Evolutionary conservation across 2,329 filamentous ascomycete species (phyloP), one percentile per base, ranked within the genome.

Genomic region (Sporothrix luriei): DNA sequence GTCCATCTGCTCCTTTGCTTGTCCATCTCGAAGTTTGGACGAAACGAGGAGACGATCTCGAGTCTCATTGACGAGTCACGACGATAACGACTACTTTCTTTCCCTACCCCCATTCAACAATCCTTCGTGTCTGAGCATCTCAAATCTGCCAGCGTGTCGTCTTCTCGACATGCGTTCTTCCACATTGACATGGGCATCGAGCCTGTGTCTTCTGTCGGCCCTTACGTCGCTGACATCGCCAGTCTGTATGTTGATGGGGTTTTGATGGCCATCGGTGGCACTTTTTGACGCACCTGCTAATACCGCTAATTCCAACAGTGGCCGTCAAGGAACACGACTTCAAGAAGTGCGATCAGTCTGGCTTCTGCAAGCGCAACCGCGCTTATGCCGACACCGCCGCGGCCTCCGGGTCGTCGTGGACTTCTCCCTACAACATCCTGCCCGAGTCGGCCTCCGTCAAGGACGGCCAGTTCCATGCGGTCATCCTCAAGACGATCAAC

Each of bases 311-410:
- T 6, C 14, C 11, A 57, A 26, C 74, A 97, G 93, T 87, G 73
- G 85, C 87, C 76, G 95, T 99, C 67, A 99, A 99, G 82, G 91
- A 97, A 78, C 89, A 97, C 76, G 94, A 97, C 79, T 99, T 98
- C 85, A 99, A 98, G 78, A 97, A 91, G 76, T 99, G 95, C 82
- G 83, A 91, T 74, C 94, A 99, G 78, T 95, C 94, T 4, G 95
- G 95, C 76, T 99, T 99, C 83, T 99, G 95, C 82, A 95, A 93
- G 78, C 91, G 95, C 74, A 98, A 98, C 81, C 89, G 95, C 78
- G 91, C 88, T 51, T 94, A 91, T 78, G 95, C 95, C 78, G 94
- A 98, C 80, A 83, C 87, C 73, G 93, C 89, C 72, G 81, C 87
- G 59, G 82, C 87, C 54, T 81, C 87, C 69, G 88, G 87, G 71